Evolutionary conservation across 495 filamentous ascomycete genomes (phyloP).

Genomic region (Penicillium arizonense): DNA sequence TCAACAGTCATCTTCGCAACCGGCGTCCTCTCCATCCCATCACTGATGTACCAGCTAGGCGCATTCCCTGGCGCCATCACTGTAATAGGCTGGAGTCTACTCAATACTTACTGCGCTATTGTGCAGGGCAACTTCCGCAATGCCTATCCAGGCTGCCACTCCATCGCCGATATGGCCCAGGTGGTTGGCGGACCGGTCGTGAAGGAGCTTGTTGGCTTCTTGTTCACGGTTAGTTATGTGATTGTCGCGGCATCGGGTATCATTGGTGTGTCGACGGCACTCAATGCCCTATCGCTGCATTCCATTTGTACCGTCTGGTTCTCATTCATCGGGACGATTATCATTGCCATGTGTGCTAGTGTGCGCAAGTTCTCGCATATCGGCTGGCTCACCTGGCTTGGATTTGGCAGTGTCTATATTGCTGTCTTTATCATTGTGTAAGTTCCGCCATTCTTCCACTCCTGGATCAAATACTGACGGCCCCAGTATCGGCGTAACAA

Average conservation of each 20-base stretch:
- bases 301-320: conserved; percentile 48
- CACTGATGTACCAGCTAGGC: conserved; percentile 59
- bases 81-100: conserved; percentile 55
- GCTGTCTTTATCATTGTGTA: conserved; percentile 52
- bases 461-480: conserved; percentile 3
- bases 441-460: neutral
- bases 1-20: conserved; percentile 46
- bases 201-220: conserved; percentile 37
- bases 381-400: conserved; percentile 47
- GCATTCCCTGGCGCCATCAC: conserved; percentile 58
- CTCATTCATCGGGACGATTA: conserved; percentile 51
- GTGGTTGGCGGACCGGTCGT: conserved; percentile 59
- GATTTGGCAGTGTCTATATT: conserved; percentile 42
- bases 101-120: conserved; percentile 54
- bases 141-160: conserved; percentile 37
- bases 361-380: conserved; percentile 42
- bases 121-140: conserved; percentile 40
- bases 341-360: conserved; percentile 55
- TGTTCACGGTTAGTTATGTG: conserved; percentile 49
- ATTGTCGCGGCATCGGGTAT: conserved; percentile 49
- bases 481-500: conserved; percentile 39
- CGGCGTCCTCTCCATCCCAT: conserved; percentile 61
- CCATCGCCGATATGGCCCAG: conserved; percentile 66
- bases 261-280: conserved; percentile 46
- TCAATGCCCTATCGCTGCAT: conserved; percentile 51